Percentiles rank a stretch among this genome's conserved stretches.
These are phyloP conservation scores for Acrodontium crateriforme DNA, from an alignment of 2,329 filamentous ascomycete genomes.

Conservation along the genomic window DNA sequence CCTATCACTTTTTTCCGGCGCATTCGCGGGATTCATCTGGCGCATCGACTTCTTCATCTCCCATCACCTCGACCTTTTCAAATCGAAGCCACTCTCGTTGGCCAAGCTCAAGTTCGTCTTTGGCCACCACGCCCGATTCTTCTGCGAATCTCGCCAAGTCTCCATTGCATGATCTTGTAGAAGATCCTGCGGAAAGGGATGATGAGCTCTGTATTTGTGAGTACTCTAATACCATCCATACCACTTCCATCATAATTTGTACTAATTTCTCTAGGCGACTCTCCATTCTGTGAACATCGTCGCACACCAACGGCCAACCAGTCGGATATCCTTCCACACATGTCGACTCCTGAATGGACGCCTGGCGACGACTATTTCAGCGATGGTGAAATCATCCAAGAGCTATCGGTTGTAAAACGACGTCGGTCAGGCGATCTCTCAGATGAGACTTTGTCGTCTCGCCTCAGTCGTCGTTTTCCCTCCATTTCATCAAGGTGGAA, in stretches of 20 bases:
- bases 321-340: slow-evolving; percentile 2
- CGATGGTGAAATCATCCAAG: slow-evolving; percentile 39
- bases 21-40: slow-evolving; percentile 24
- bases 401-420: slow-evolving; percentile 40
- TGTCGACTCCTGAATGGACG: slow-evolving; percentile 15
- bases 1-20: slow-evolving; percentile 12
- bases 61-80: slow-evolving; percentile 58
- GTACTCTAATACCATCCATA: slow-evolving; percentile 23
- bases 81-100: slow-evolving; percentile 47
- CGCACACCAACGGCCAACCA: slow-evolving; percentile 2
- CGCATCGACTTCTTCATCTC: slow-evolving; percentile 52
- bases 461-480: slow-evolving; percentile 44
- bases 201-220: slow-evolving; percentile 60
- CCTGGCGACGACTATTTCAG: slow-evolving; percentile 45
- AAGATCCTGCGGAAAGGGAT: slow-evolving; percentile 63
- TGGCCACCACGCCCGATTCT: slow-evolving; percentile 50
- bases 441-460: slow-evolving; percentile 47
- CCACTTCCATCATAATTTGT: neutral
- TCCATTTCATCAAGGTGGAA: slow-evolving; percentile 8
- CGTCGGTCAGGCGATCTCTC: slow-evolving; percentile 46
- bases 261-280: slow-evolving; percentile 39
- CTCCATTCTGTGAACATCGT: slow-evolving; percentile 44
- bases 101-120: slow-evolving; percentile 66
- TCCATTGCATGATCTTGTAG: slow-evolving; percentile 66
- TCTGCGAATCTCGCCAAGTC: slow-evolving; percentile 46